A percentile compares a stretch with the other conserved stretches of the same genome.
These are phyloP conservation scores for Cutaneotrichosporon dermatis DNA, from an alignment of 1,284 basidiomycete species.

Conservation along the genomic window DNA sequence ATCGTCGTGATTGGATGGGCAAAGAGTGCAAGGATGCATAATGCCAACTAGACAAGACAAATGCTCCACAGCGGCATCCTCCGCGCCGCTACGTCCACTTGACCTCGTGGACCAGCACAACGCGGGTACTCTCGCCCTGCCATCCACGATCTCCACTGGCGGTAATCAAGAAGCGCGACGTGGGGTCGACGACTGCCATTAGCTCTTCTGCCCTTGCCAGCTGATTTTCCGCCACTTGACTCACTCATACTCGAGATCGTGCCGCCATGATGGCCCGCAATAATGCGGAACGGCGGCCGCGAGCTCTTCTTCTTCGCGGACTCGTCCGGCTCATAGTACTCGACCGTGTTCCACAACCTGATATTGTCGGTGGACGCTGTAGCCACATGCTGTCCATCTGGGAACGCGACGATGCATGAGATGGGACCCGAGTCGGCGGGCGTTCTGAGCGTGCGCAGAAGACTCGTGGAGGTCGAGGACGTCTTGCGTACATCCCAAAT, in stretches of 20 bases:
- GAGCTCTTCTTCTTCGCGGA: constrained; percentile 54
- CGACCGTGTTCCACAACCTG: constrained; percentile 85
- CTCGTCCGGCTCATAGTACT: constrained; percentile 62
- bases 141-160: constrained; percentile 93
- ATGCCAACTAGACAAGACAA: no score
- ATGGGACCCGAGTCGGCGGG: constrained; percentile 86
- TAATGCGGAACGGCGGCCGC: constrained; percentile 81
- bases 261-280: constrained; percentile 93
- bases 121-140: constrained; percentile 79
- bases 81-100: constrained; percentile 48
- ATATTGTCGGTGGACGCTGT: constrained; percentile 91
- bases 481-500: constrained; percentile 83
- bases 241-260: constrained; percentile 83
- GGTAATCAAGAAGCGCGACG: constrained; percentile 77
- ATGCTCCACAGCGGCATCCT: background rate
- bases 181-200: constrained; percentile 74
- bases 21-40: no score
- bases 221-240: constrained; percentile 30
- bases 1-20: no score
- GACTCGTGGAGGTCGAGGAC: constrained; percentile 59
- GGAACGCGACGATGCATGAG: constrained; percentile 82
- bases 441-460: constrained; percentile 76
- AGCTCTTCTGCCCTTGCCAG: no score
- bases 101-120: constrained; percentile 85
- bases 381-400: constrained; percentile 82